phyloP scores from a whole-genome alignment of 352 stramenopile genomes.

The Phytophthora pseudosyringae region DNA sequence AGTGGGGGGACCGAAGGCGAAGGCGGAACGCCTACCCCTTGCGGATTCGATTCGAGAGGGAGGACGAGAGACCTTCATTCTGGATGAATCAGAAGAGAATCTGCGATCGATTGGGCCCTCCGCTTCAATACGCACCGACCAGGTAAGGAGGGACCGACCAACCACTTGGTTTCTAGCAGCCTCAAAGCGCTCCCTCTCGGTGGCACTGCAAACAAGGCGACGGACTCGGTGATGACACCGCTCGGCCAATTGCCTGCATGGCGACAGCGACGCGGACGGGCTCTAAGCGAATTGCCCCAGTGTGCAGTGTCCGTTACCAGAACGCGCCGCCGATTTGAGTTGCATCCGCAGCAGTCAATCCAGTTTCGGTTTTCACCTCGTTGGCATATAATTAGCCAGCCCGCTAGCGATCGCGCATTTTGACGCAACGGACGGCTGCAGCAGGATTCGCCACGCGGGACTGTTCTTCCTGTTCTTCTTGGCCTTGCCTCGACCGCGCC shows the following conservation, averaged over 20 bases:
- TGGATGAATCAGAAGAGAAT: constrained; percentile 27
- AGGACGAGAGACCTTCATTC: constrained; percentile 42
- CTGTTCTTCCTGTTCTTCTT: neutral
- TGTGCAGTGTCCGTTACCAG: neutral
- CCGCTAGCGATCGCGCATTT: neutral
- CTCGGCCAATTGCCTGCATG: neutral
- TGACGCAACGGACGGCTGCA: constrained; percentile 9
- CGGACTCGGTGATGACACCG: neutral
- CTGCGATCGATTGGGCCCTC: constrained; percentile 3
- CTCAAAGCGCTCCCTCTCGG: neutral
- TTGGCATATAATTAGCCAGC: constrained; percentile 2
- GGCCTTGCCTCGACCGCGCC: neutral
- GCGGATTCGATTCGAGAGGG: neutral
- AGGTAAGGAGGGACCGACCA: too few relatives aligned
- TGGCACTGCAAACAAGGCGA: constrained; percentile 1
- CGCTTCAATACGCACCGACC: neutral
- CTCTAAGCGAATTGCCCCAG: too few relatives aligned
- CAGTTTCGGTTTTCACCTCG: neutral
- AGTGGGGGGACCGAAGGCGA: constrained; percentile 16
- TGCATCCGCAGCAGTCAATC: neutral
- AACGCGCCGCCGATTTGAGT: neutral
- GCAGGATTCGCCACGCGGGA: neutral
- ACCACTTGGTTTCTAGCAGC: too few relatives aligned
- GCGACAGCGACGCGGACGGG: neutral
- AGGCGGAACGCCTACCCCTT: constrained; percentile 42